phyloP scores from a whole-genome alignment of 305 asterid genomes.

The Fraxinus greggii region DNA sequence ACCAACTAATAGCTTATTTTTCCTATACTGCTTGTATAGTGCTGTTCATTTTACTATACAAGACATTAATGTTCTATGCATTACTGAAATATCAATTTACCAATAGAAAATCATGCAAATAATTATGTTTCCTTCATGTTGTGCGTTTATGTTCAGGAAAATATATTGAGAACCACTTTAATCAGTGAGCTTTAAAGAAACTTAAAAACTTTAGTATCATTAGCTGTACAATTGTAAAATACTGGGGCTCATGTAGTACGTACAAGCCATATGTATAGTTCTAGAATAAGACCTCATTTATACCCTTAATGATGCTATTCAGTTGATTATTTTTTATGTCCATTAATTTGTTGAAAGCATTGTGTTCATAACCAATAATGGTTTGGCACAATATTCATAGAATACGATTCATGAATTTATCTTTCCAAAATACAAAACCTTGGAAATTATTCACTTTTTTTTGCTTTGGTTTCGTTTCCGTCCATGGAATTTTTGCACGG shows the following conservation, averaged over 20 bases:
- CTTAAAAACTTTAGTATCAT: neutral
- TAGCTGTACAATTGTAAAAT: neutral
- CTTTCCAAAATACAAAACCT: neutral
- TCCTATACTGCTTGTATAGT: neutral
- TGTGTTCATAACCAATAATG: neutral
- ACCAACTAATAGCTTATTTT: neutral
- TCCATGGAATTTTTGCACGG: slow-evolving; percentile 54
- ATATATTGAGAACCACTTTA: neutral
- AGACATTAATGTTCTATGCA: neutral
- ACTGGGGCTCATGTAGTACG: neutral
- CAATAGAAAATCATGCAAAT: neutral
- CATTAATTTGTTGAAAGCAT: neutral
- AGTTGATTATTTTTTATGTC: neutral
- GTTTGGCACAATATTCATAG: neutral
- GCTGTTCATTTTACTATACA: neutral
- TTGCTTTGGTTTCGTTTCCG: slow-evolving; percentile 38
- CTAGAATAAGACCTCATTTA: neutral
- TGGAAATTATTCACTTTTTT: neutral
- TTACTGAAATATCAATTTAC: neutral
- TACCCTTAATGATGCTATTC: neutral
- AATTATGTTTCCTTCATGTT: neutral
- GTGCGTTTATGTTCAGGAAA: neutral
- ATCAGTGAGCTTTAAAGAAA: neutral
- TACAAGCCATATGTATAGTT: neutral
- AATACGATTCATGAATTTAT: neutral